Percentiles rank a stretch among this genome's conserved stretches.
phyloP scores from a whole-genome alignment of 768 basidiomycete species.

The Suillus lakei region DNA sequence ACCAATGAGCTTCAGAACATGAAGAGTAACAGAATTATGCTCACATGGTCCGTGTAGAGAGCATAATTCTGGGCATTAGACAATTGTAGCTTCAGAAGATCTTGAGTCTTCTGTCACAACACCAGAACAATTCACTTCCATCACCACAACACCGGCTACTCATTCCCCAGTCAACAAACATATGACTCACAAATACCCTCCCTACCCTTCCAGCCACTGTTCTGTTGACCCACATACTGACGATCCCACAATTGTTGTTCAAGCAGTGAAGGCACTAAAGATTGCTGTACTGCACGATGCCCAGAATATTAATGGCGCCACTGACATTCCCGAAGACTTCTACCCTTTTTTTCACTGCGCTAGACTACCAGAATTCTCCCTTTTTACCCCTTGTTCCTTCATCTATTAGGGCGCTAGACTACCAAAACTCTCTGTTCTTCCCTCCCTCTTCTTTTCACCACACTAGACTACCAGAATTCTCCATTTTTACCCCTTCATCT shows the following conservation, averaged over 20 bases:
- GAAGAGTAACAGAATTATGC: conserved; percentile 16
- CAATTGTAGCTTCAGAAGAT: conserved; percentile 11
- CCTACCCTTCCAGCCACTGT: conserved; percentile 36
- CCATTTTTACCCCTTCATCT: no score
- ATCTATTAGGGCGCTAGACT: no score
- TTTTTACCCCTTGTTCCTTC: no score
- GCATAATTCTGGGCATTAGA: conserved; percentile 52
- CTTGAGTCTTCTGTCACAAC: conserved; percentile 18
- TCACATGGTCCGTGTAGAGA: conserved; percentile 61
- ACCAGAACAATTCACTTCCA: background rate
- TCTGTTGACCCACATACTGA: conserved; percentile 32
- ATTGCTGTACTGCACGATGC: conserved; percentile 79
- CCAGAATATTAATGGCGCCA: conserved; percentile 63
- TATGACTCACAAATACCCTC: conserved; percentile 44
- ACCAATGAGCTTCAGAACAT: conserved; percentile 4
- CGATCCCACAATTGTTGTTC: conserved; percentile 46
- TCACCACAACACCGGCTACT: conserved; percentile 1
- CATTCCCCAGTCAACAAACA: conserved; percentile 11
- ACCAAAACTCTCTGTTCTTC: no score
- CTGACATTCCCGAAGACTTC: no score
- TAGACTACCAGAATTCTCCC: no score
- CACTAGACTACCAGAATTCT: no score
- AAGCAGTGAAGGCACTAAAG: conserved; percentile 69
- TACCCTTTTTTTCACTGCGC: no score
- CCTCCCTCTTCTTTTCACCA: no score